Conservation (phyloP, 441 rosid genomes). For the Eugenia klotzschiana region DNA sequence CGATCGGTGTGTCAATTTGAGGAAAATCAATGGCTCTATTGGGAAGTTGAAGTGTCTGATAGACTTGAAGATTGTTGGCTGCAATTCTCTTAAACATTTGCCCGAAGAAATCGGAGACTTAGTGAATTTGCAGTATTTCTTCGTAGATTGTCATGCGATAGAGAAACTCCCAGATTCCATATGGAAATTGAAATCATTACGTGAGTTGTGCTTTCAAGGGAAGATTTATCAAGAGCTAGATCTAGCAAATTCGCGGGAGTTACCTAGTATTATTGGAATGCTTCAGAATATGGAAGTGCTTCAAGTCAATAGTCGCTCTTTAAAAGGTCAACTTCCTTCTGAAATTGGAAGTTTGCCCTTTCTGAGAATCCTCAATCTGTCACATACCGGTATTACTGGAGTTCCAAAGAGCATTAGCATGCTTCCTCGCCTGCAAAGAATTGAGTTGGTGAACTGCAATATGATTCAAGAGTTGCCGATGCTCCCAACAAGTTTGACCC, state of each 20-base stretch:
- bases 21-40: neutral
- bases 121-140: neutral
- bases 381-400: accelerated
- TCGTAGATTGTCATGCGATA: accelerated
- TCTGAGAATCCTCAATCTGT: neutral
- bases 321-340: neutral
- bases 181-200: neutral
- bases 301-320: accelerated
- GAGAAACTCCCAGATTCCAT: neutral
- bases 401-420: neutral
- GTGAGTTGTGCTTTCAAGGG: neutral
- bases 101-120: neutral
- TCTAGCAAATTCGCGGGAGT: neutral
- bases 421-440: neutral
- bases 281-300: neutral
- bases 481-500: neutral
- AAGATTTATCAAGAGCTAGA: accelerated
- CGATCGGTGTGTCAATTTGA: accelerated
- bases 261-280: neutral
- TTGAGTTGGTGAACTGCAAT: accelerated
- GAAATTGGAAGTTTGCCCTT: neutral
- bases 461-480: neutral
- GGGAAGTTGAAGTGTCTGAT: neutral
- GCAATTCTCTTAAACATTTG: neutral
- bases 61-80: accelerated